Evolutionary conservation across 768 basidiomycete genomes (phyloP), one percentile per base, ranked within the genome.

Genomic region (Tricholoma sp.): DNA sequence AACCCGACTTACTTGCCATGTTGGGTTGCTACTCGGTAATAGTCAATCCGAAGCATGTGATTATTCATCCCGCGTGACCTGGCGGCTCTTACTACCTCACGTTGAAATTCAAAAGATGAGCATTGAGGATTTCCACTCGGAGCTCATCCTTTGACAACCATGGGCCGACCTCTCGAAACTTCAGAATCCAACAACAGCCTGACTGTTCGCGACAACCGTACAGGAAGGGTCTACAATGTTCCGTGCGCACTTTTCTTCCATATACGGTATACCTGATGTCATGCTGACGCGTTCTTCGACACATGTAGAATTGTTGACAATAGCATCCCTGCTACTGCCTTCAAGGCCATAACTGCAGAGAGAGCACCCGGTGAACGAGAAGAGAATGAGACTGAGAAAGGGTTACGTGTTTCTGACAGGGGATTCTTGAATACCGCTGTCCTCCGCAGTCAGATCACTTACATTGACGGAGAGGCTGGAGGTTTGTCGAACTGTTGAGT

Each of bases 381-480:
- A 57, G 91, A 94, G 78, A 86, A 92, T 69, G 89, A 92, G 73
- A 86, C 89, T 0, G 80, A 86, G 70, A 89, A 85, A 57, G 92
- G 92, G 0, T 73, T 94, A 18, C 83, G 91, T 32, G 83, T 94
- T 15, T 73, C 82, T 24, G 91, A 93, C 73, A 84, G 82, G 70
- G 91, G 89, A 12, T 94, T 89, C 70, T 66, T 91, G 68, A 91
- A 92, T 60, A 92, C 90, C 6, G 89, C 89, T 47, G 88, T 91
- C 52, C 80, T 91, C 56, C 74, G 83, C 61, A 91, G 89, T 61
- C 72, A 81, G 63, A 94, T 96, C 63, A 94, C 93, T 0, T 95
- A 86, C 62, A 96, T 96, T 60, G 93, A 96, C 65, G 94, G 94
- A 48, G 90, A 94, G 17, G 86, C 81, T 37, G 92, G 91, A 72